Evolutionary conservation across 805 yeast species (phyloP).

Genomic region (Ogataea neopini): DNA sequence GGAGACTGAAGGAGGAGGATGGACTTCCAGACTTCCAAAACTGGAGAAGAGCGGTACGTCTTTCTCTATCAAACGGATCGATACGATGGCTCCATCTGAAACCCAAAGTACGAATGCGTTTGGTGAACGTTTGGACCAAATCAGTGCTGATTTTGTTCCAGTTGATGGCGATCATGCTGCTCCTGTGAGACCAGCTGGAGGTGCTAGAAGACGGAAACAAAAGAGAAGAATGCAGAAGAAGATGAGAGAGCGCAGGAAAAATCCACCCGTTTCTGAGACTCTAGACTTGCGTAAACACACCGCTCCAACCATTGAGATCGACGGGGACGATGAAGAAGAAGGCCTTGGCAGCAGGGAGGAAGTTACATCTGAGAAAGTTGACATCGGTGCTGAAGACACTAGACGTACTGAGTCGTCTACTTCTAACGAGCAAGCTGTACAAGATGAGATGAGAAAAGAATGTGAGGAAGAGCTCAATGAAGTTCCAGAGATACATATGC

Average conservation of each 20-base stretch:
- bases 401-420: conserved; percentile 4
- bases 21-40: conserved; percentile 87
- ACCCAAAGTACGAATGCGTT: conserved; percentile 3
- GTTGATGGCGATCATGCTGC: conserved; percentile 23
- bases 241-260: conserved; percentile 32
- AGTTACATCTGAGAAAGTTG: conserved; percentile 6
- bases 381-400: conserved; percentile 1
- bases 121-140: conserved; percentile 2
- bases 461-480: conserved; percentile 10
- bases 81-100: conserved; percentile 52
- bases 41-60: conserved; percentile 72
- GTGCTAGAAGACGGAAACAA: conserved; percentile 55
- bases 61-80: conserved; percentile 80
- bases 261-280: conserved; percentile 36
- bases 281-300: conserved; percentile 35
- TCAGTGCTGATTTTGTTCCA: conserved; percentile 8
- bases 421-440: conserved; percentile 15
- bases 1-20: conserved; percentile 69
- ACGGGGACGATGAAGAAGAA: background rate
- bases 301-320: background rate
- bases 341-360: conserved; percentile 8
- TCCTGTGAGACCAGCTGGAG: conserved; percentile 72
- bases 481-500: conserved; percentile 12
- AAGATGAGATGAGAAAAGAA: background rate
- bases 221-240: conserved; percentile 29